phyloP scores from a whole-genome alignment of 257 asterid species.

The Fraxinus excelsior region DNA sequence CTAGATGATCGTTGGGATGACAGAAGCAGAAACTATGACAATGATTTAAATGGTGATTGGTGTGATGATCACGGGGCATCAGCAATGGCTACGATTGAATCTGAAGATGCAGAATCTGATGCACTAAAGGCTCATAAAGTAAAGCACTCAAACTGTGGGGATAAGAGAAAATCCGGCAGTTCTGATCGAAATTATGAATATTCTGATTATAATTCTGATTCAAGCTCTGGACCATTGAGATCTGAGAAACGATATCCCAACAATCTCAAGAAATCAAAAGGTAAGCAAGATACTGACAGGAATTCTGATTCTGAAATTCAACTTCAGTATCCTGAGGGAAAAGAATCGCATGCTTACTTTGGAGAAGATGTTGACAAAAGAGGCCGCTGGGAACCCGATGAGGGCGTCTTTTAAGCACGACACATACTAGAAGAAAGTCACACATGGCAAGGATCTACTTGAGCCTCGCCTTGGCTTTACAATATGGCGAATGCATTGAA shows the following conservation, averaged over 20 bases:
- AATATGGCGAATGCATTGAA: background rate
- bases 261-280: constrained; percentile 26
- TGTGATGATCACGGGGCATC: constrained; percentile 38
- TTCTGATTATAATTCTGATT: constrained; percentile 29
- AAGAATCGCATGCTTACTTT: constrained; percentile 14
- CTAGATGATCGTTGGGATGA: constrained; percentile 40
- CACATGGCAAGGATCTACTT: background rate
- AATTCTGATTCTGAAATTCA: constrained; percentile 23
- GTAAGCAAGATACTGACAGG: constrained; percentile 31
- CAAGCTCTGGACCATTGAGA: constrained; percentile 23
- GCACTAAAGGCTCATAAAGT: constrained; percentile 2
- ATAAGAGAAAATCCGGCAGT: constrained; percentile 15
- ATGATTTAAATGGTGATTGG: constrained; percentile 29
- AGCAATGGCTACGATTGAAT: constrained; percentile 28
- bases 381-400: constrained; percentile 64
- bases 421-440: constrained; percentile 19
- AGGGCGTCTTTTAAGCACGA: constrained; percentile 21
- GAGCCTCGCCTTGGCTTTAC: background rate
- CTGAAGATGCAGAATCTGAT: constrained; percentile 31
- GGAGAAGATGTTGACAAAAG: constrained; percentile 37
- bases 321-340: constrained; percentile 3
- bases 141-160: constrained; percentile 28
- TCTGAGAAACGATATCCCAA: constrained; percentile 8
- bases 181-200: constrained; percentile 17
- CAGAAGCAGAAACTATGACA: constrained; percentile 26